Evolutionary conservation across 805 yeast genomes (phyloP).

Genomic region (Nakazawaea peltata): DNA sequence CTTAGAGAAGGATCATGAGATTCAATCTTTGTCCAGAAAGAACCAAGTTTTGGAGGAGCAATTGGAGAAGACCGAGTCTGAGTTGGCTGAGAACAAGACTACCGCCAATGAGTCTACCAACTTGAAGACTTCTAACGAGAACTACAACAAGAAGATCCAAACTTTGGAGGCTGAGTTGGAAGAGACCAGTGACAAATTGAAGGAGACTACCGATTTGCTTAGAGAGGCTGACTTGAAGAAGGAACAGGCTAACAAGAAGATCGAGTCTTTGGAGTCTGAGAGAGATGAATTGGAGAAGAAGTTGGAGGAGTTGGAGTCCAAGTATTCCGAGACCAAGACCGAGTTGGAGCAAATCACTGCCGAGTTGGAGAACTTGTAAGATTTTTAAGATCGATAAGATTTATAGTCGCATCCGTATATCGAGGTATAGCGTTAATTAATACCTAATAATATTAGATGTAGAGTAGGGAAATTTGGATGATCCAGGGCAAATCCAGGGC

Average conservation of each 20-base stretch:
- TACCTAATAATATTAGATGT: not conserved
- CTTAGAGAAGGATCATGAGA: conserved; percentile 89
- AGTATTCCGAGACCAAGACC: conserved; percentile 77
- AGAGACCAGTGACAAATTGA: conserved; percentile 81
- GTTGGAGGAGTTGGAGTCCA: conserved; percentile 77
- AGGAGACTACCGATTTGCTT: conserved; percentile 88
- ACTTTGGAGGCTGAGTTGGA: conserved; percentile 88
- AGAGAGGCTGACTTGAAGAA: conserved; percentile 94
- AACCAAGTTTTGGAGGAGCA: conserved; percentile 81
- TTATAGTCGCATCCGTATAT: too few species aligned
- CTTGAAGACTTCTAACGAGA: conserved; percentile 83
- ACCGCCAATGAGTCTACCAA: conserved; percentile 88
- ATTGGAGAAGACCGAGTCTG: conserved; percentile 70
- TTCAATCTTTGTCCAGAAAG: conserved; percentile 86
- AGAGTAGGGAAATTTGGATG: too few species aligned
- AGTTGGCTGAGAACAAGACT: conserved; percentile 69
- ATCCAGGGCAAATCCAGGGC: too few species aligned
- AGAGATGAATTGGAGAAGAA: conserved; percentile 87
- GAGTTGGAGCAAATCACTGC: conserved; percentile 96
- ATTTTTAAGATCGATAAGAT: not conserved
- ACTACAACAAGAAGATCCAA: conserved; percentile 82
- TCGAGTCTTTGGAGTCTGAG: conserved; percentile 84
- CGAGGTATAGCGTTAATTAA: not conserved
- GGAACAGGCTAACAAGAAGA: conserved; percentile 93
- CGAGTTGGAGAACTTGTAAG: conserved; percentile 75